Percentiles rank a stretch among this genome's conserved stretches.
These are phyloP conservation scores for Rhododendron molle DNA, from an alignment of 148 eudicot genomes.

Conservation along the genomic window DNA sequence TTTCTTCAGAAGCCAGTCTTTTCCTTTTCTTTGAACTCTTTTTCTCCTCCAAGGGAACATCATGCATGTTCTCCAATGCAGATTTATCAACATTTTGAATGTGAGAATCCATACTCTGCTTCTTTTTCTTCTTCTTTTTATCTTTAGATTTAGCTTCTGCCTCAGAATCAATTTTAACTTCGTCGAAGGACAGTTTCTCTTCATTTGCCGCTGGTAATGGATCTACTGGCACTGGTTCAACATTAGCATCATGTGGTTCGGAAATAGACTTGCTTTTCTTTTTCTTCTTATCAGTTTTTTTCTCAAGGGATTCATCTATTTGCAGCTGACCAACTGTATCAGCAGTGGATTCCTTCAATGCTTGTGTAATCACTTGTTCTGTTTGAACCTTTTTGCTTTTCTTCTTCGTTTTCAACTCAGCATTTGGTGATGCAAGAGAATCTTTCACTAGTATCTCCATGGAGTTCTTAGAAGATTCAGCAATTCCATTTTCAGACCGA, in stretches of 20 bases:
- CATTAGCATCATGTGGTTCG: slow-evolving; percentile 19
- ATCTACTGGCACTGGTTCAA: slow-evolving; percentile 10
- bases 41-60: slow-evolving; percentile 18
- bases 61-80: slow-evolving; percentile 12
- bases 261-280: slow-evolving; percentile 33
- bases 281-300: slow-evolving; percentile 51
- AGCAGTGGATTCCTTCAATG: slow-evolving; percentile 10
- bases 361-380: slow-evolving; percentile 9
- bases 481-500: neutral
- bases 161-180: neutral
- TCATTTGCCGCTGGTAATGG: slow-evolving; percentile 1
- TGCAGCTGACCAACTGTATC: slow-evolving; percentile 5
- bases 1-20: slow-evolving; percentile 38
- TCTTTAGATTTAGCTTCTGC: slow-evolving; percentile 28
- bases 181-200: neutral
- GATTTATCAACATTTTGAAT: slow-evolving; percentile 14
- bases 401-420: slow-evolving; percentile 33
- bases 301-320: slow-evolving; percentile 20
- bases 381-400: slow-evolving; percentile 22
- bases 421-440: slow-evolving; percentile 11
- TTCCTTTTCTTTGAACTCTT: slow-evolving; percentile 73
- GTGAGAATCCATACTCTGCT: slow-evolving; percentile 8
- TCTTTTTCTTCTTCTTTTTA: slow-evolving; percentile 46
- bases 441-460: slow-evolving; percentile 12
- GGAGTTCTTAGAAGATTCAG: slow-evolving; percentile 14